Base-by-base conservation (phyloP, 2,329 filamentous ascomycete species). In the Claviceps sp. region DNA sequence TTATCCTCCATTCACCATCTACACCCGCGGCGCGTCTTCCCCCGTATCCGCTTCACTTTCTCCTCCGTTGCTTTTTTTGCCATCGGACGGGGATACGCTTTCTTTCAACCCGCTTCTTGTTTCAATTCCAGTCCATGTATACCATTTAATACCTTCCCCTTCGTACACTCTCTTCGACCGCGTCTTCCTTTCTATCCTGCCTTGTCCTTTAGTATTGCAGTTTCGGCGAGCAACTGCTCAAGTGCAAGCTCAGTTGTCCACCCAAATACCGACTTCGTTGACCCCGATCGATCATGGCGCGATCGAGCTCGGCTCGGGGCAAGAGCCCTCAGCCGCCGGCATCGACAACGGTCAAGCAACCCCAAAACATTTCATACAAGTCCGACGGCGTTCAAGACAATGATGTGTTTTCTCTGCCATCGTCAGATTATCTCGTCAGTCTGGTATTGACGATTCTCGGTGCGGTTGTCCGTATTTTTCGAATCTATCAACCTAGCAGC, bases 401-500 rank as follows among this genome's bases (percentile, higher is more conserved):
- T 72, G 89, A 97, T 74, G 82, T 97, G 63, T 89, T 96, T 71
- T 79, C 87, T 50, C 81, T 98, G 22, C 88, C 90, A 38, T 71
- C 78, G 53, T 84, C 82, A 24, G 93, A 97, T 71, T 96, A 93
- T 72, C 80, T 87, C 69, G 69, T 88, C 56, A 76, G 94, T 67
- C 71, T 81, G 20, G 70, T 77, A 49, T 70, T 97, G 59, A 95
- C 89, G 49, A 59, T 89, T 18, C 61, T 96, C 57, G 87, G 87
- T 49, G 77, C 85, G 52, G 72, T 84, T 58, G 88, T 98, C 58
- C 87, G 93, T 58, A 72, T 97, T 57, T 98, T 95, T 75, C 84
- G 89, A 64, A 96, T 98, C 72, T 96, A 94, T 68, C 89, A 96
- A 68, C 93, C 93, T 52, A 85, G 82, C 63, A 96, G 90, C 63